These are phyloP conservation scores for Claviceps quebecensis DNA, from an alignment of 2,329 filamentous ascomycete species.

Conservation along the genomic window DNA sequence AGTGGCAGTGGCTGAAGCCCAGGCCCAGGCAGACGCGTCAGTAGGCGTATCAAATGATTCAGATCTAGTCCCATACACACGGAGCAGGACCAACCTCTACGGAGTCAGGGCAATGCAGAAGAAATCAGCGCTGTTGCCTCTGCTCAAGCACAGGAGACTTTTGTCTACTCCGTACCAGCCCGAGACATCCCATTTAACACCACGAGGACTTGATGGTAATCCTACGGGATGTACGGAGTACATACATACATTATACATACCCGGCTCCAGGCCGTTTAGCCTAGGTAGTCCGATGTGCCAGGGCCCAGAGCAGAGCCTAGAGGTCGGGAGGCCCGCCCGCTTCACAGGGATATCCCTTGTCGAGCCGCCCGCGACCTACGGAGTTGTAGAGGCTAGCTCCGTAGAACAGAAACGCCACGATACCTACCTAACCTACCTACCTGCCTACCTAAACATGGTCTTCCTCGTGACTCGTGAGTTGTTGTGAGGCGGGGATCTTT, in stretches of 20 bases:
- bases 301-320: too few relatives aligned
- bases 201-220: constrained; percentile 1
- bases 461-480: background rate
- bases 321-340: constrained; percentile 8
- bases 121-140: background rate
- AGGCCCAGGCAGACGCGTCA: background rate
- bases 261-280: background rate
- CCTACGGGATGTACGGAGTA: background rate
- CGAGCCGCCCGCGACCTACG: background rate
- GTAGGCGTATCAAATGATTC: background rate
- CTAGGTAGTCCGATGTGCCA: too few relatives aligned
- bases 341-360: constrained; percentile 3
- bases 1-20: background rate
- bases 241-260: too few relatives aligned
- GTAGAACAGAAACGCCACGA: constrained; percentile 1
- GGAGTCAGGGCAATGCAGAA: background rate
- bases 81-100: background rate
- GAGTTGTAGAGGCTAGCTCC: too few relatives aligned
- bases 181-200: constrained; percentile 9
- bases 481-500: too few relatives aligned
- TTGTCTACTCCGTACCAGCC: constrained; percentile 3
- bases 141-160: constrained; percentile 1
- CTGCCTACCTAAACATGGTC: too few relatives aligned
- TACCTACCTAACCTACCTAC: too few relatives aligned
- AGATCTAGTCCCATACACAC: background rate